These are phyloP conservation scores for Puccinia novopanici DNA, from an alignment of 1,284 basidiomycete species.

Conservation along the genomic window DNA sequence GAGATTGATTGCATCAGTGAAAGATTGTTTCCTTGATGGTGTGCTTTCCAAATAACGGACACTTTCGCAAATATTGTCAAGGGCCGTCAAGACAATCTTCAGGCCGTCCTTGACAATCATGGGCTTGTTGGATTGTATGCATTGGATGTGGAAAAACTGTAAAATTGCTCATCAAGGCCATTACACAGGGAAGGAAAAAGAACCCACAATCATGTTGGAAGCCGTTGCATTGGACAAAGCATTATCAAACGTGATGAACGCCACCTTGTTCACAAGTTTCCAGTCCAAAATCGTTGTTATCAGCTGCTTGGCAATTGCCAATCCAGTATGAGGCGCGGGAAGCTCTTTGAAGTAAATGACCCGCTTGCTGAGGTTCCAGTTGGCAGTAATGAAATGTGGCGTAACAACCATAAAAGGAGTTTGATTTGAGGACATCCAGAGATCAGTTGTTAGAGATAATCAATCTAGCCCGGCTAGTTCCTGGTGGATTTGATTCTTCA, in stretches of 20 bases:
- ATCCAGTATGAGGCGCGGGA: not conserved
- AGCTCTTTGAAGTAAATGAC: not conserved
- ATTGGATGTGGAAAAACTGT: not conserved
- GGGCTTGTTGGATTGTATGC: not conserved
- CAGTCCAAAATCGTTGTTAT: not conserved
- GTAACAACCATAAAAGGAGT: not conserved
- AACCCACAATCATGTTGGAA: too few relatives aligned
- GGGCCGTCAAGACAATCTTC: not conserved
- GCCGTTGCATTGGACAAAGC: not conserved
- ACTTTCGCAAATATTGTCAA: not conserved
- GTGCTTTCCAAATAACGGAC: not conserved
- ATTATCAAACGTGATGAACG: not conserved
- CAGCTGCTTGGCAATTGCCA: not conserved
- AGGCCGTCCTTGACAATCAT: slow-evolving; percentile 1
- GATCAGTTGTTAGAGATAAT: not conserved
- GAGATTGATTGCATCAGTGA: not conserved
- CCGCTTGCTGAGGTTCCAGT: not conserved
- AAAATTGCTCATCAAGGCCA: not conserved
- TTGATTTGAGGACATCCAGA: not conserved
- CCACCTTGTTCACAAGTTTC: not conserved
- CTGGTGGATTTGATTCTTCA: not conserved
- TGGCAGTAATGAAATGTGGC: not conserved
- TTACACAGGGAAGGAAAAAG: not conserved
- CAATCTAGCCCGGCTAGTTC: not conserved
- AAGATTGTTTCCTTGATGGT: not conserved